A percentile compares a stretch with the other conserved stretches of the same genome.
Conservation (phyloP, 345 rosid species). For the Pistacia vera region DNA sequence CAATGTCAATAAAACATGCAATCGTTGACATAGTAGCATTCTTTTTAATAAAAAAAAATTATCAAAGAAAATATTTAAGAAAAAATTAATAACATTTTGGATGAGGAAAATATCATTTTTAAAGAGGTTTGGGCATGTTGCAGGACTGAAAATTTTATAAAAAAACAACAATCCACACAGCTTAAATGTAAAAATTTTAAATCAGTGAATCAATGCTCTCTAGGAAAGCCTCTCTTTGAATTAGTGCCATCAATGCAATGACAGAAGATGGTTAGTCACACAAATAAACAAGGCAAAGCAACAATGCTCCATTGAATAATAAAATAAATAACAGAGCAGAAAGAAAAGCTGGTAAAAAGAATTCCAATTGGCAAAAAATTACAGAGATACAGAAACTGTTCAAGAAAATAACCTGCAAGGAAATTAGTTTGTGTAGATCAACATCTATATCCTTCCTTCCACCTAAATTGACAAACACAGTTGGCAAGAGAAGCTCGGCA, state of each 20-base stretch:
- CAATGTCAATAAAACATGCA: background rate
- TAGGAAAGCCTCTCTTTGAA: background rate
- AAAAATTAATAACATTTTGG: background rate
- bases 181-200: background rate
- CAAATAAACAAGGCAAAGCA: background rate
- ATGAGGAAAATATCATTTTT: background rate
- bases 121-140: background rate
- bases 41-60: background rate
- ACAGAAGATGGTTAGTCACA: background rate
- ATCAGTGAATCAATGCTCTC: background rate
- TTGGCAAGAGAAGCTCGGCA: slow-evolving; percentile 84
- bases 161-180: background rate
- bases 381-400: background rate
- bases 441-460: slow-evolving; percentile 53
- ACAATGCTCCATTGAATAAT: background rate
- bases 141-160: background rate
- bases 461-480: slow-evolving; percentile 74
- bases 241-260: background rate
- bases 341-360: slow-evolving; percentile 3
- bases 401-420: slow-evolving; percentile 59
- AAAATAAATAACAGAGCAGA: background rate
- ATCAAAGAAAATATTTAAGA: background rate
- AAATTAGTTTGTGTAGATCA: slow-evolving; percentile 57
- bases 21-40: background rate
- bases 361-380: background rate